These are phyloP conservation scores for Lentinula aciculospora DNA, from an alignment of 768 basidiomycete species.

Conservation along the genomic window DNA sequence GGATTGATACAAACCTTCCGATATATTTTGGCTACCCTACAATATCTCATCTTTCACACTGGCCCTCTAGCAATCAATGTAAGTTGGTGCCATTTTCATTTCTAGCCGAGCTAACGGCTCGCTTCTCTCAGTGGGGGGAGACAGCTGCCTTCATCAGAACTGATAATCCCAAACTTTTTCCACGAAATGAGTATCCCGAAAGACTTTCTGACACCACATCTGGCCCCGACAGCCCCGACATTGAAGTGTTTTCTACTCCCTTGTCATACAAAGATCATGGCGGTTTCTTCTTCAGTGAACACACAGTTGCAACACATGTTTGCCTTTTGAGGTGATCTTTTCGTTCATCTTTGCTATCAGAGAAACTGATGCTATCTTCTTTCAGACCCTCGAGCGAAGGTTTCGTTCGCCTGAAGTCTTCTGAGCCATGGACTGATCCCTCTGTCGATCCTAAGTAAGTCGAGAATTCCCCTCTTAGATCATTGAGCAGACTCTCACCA, in stretches of 20 bases:
- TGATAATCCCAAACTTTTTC: slow-evolving; percentile 41
- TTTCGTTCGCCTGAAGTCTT: slow-evolving; percentile 27
- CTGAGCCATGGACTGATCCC: slow-evolving; percentile 30
- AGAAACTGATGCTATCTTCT: neutral
- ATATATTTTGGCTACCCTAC: slow-evolving; percentile 24
- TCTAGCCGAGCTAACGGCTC: neutral
- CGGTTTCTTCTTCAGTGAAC: slow-evolving; percentile 27
- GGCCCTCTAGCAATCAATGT: slow-evolving; percentile 57
- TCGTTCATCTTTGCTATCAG: neutral
- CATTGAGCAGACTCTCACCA: neutral
- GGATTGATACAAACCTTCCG: slow-evolving; percentile 21
- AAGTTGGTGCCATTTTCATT: slow-evolving; percentile 7
- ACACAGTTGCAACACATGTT: slow-evolving; percentile 31
- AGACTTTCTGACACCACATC: slow-evolving; percentile 29
- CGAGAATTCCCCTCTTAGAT: neutral
- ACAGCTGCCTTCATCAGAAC: slow-evolving; percentile 50
- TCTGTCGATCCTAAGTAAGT: slow-evolving; percentile 33
- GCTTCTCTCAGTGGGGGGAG: slow-evolving; percentile 31
- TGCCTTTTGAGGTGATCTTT: slow-evolving; percentile 27
- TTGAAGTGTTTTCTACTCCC: slow-evolving; percentile 35
- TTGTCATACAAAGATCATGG: slow-evolving; percentile 37
- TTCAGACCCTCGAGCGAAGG: slow-evolving; percentile 38
- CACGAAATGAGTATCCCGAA: slow-evolving; percentile 21
- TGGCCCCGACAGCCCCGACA: slow-evolving; percentile 31
- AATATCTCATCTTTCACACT: slow-evolving; percentile 38